phyloP scores from a whole-genome alignment of 2,329 filamentous ascomycete genomes.

The Pyrenophora teres region DNA sequence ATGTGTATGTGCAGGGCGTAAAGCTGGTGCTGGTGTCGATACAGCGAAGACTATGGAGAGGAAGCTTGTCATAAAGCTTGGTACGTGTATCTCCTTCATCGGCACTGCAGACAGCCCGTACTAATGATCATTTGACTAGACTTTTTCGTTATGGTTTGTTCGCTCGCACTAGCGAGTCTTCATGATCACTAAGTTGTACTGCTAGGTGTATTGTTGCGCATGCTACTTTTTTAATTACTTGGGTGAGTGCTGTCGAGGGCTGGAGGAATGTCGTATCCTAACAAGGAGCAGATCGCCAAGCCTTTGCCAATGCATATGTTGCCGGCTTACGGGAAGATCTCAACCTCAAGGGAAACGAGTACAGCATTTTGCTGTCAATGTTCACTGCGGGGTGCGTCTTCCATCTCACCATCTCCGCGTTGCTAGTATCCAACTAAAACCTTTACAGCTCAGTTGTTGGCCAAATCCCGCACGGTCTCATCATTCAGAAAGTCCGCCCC shows the following conservation, averaged over 20 bases:
- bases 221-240: slow-evolving; percentile 38
- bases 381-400: slow-evolving; percentile 26
- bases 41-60: slow-evolving; percentile 3
- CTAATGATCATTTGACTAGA: not conserved
- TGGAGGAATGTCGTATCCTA: not conserved
- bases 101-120: not conserved
- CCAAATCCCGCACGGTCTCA: slow-evolving; percentile 28
- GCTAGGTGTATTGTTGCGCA: slow-evolving; percentile 28
- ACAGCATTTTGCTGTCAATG: slow-evolving; percentile 30
- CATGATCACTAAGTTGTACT: not conserved
- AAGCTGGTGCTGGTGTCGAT: not conserved
- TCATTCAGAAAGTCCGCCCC: slow-evolving; percentile 31
- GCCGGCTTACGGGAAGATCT: slow-evolving; percentile 31
- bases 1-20: not conserved
- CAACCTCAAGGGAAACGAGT: slow-evolving; percentile 29
- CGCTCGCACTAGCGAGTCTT: not conserved
- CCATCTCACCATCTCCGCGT: too few relatives aligned
- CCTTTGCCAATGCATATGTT: slow-evolving; percentile 33
- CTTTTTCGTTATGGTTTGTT: slow-evolving; percentile 8
- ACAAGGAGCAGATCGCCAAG: slow-evolving; percentile 19
- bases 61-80: slow-evolving; percentile 11
- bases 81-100: not conserved
- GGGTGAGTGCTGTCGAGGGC: slow-evolving; percentile 12
- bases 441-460: slow-evolving; percentile 22
- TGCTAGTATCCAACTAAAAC: not conserved